Evolutionary conservation across 306 rosid genomes (phyloP).

Genomic region (Bauhinia variegata): DNA sequence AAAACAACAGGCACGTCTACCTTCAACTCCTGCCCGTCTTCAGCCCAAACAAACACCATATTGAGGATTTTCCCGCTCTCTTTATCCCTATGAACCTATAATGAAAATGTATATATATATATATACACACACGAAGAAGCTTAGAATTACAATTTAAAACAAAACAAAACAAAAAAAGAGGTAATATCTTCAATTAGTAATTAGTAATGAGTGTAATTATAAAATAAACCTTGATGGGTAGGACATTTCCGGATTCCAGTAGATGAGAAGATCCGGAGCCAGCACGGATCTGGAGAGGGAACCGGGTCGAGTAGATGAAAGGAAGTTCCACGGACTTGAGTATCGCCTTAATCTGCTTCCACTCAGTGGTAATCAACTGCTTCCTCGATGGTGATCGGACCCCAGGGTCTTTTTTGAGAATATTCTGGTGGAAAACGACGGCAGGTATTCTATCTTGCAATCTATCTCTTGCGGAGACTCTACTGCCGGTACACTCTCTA

Average conservation of each 20-base stretch:
- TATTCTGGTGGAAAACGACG: constrained; percentile 68
- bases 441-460: constrained; percentile 86
- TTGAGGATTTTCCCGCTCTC: constrained; percentile 75
- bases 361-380: constrained; percentile 74
- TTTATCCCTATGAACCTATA: constrained; percentile 71
- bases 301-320: constrained; percentile 75
- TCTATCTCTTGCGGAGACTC: constrained; percentile 66
- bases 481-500: constrained; percentile 64
- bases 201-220: neutral
- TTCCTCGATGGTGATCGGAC: constrained; percentile 49
- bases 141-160: neutral
- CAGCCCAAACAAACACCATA: constrained; percentile 95
- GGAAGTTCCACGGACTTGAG: constrained; percentile 61
- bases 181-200: too few relatives aligned
- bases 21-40: constrained; percentile 75
- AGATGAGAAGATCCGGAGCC: constrained; percentile 87
- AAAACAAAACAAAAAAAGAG: neutral
- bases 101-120: too few relatives aligned
- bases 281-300: constrained; percentile 90
- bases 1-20: constrained; percentile 84
- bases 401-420: constrained; percentile 42
- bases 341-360: constrained; percentile 80
- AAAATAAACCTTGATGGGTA: constrained; percentile 73
- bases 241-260: constrained; percentile 74
- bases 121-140: too few relatives aligned